Evolutionary conservation across 192 early-diverging fungal genomes (phyloP), one percentile per base, ranked within the genome.

Genomic region (Coemansia reversa): DNA sequence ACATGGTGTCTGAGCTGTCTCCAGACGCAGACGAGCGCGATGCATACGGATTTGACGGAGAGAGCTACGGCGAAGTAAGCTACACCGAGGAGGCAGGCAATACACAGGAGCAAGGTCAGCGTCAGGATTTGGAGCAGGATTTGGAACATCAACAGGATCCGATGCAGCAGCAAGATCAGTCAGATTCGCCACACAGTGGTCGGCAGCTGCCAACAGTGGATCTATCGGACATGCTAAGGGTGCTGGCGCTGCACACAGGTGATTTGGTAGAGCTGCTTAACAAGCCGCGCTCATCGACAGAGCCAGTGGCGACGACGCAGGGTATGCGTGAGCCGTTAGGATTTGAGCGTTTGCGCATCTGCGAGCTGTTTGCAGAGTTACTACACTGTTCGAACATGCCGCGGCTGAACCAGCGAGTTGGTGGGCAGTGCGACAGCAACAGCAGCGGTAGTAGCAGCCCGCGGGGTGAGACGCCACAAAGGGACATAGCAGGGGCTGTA

Each of bases 341-440:
- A n/a, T 92, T 94, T 68, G 96, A 97, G 79, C 86, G 97, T 12
- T 79, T 99, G 42, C 92, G 92, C 59, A 92, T 93, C 42, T 98
- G 97, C 75, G 97, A 99, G 78, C 86, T 99, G 63, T 95, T 98
- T 86, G 97, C 97, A 5, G 97, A 99, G 82, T 77, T 99, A 18
- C 74, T 99, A 51, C 97, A 98, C 68, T 92, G 91, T 68, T 90
- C 91, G 48, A 91, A 89, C 67, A 91, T 93, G 91, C 84, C 85
- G n/a, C 86, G 86, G 3, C 71, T 93, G 9, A 93, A 93, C 67
- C 65, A 76, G 48, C 39, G 47, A 16, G 28, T 53, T n/a, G 65
- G 42, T 22, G 20, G 48, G 29, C 7, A 11, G n/a, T n/a, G 35
- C 35, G 12, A 11, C 33, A 30, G 51, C 30, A 7, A 14, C 30